Evolutionary conservation across 352 stramenopile species (phyloP), one percentile per base, ranked within the genome.

Genomic region (Globisporangium spinosum): DNA sequence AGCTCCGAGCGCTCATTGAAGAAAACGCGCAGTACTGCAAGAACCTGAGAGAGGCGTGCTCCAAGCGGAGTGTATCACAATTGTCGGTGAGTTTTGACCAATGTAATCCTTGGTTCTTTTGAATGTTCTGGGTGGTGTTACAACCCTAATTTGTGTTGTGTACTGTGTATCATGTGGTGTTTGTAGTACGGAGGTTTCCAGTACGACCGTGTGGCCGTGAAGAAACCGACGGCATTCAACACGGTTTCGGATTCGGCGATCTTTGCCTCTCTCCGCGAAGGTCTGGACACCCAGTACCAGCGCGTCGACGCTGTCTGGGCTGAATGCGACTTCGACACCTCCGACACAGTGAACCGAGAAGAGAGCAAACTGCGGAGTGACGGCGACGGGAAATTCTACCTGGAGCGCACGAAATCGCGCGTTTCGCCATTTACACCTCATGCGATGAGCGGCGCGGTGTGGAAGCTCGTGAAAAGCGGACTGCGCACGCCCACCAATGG

Each of bases 231-330:
- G 15, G 43, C 43, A 22, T 49, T 49, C 43, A 49, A 49, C 43
- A 49, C 43, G 15, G 43, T 22, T 9, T 49, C 25, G 0, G 54
- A 60, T 22, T 60, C 15, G 4, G 59, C 69, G 3, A 73, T 74
- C 29, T 80, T 78, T 43, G 64, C 74, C 5, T 70, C 70, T 10
- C 72, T 80, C n/a, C 56, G 53, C 12, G 58, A 64, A 15, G 68
- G 74, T 58, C 55, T 77, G n/a, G 58, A 70, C 8, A 59, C 49
- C 35, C 68, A 74, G 65, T 70, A 76, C 22, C 58, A 65, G 59
- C 64, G 70, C 6, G 65, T 62, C 2, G 29, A 67, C 32, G 29
- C 17, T n/a, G 55, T 78, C 12, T 76, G 70, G 55, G 65, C 35
- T 13, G 66, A 70, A 10, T 53, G 57, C 0, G 29, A 53, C 23